Conservation (phyloP, 2,329 filamentous ascomycete genomes). For the Beauveria varroae region DNA sequence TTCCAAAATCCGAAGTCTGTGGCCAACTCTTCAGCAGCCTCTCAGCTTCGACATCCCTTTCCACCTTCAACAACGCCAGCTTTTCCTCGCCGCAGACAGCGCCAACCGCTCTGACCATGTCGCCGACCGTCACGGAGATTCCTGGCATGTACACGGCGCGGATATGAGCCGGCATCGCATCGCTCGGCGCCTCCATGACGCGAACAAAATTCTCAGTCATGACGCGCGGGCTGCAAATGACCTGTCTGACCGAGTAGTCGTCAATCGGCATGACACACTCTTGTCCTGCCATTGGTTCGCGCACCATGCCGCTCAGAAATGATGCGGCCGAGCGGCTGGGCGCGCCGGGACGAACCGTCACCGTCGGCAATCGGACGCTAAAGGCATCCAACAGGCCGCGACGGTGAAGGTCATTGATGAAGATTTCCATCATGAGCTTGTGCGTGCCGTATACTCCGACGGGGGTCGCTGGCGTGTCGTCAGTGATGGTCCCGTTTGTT, state of each 20-base stretch:
- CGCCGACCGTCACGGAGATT: neutral
- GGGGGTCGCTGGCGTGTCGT: constrained; percentile 41
- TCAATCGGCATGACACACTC: neutral
- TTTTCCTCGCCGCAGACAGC: neutral
- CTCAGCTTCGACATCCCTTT: neutral
- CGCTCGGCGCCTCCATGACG: neutral
- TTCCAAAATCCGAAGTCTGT: neutral
- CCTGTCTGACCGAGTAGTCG: neutral
- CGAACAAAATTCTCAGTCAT: neutral
- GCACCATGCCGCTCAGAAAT: constrained; percentile 55
- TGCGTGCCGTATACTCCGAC: constrained; percentile 53
- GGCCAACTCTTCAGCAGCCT: neutral
- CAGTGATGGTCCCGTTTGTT: constrained; percentile 30
- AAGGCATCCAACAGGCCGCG: constrained; percentile 50
- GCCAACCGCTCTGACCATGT: neutral
- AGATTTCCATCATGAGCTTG: constrained; percentile 52
- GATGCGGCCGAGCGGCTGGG: constrained; percentile 54
- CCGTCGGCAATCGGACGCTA: constrained; percentile 50
- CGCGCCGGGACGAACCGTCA: constrained; percentile 51
- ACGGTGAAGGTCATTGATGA: constrained; percentile 31
- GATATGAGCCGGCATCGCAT: neutral
- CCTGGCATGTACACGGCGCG: neutral
- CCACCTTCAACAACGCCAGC: neutral
- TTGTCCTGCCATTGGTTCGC: constrained; percentile 30
- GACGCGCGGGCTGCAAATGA: neutral